Evolutionary conservation across 176 grass and related monocot species (phyloP).

Genomic region (Oryza longistaminata): DNA sequence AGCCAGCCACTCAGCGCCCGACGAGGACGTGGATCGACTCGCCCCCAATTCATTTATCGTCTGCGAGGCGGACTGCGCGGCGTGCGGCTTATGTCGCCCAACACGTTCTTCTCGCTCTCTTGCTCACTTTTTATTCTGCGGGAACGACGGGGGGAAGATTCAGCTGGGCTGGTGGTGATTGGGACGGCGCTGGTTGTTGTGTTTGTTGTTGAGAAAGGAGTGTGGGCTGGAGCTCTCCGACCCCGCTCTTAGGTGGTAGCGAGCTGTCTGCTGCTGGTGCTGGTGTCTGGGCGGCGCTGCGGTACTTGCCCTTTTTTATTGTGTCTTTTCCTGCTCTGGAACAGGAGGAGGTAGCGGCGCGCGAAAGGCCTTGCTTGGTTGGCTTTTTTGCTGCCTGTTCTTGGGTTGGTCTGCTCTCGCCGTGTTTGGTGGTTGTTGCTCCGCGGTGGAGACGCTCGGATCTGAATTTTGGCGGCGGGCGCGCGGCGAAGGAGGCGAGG

Average conservation of each 20-base stretch:
- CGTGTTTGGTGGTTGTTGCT: slow-evolving; percentile 1
- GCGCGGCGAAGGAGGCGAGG: background rate
- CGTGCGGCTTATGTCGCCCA: too few species aligned
- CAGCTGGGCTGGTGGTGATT: background rate
- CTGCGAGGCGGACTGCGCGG: too few species aligned
- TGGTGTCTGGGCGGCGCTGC: background rate
- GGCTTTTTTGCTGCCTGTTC: background rate
- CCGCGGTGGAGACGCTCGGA: background rate
- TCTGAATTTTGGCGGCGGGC: background rate
- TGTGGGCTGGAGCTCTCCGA: slow-evolving; percentile 6
- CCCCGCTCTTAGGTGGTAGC: slow-evolving; percentile 30
- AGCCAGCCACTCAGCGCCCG: background rate
- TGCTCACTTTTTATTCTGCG: background rate
- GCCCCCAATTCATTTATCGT: too few species aligned
- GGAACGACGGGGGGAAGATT: background rate
- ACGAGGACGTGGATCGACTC: background rate
- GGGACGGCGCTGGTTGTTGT: slow-evolving; percentile 15
- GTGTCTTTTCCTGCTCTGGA: background rate
- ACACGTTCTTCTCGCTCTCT: slow-evolving; percentile 14
- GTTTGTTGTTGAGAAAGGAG: slow-evolving; percentile 15
- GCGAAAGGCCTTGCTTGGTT: background rate
- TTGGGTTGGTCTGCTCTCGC: slow-evolving; percentile 13
- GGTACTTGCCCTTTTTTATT: slow-evolving; percentile 27
- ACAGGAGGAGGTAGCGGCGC: background rate
- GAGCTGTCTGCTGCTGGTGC: slow-evolving; percentile 5